Evolutionary conservation across 2,329 filamentous ascomycete genomes (phyloP).

Genomic region (Fusarium newnesense): DNA sequence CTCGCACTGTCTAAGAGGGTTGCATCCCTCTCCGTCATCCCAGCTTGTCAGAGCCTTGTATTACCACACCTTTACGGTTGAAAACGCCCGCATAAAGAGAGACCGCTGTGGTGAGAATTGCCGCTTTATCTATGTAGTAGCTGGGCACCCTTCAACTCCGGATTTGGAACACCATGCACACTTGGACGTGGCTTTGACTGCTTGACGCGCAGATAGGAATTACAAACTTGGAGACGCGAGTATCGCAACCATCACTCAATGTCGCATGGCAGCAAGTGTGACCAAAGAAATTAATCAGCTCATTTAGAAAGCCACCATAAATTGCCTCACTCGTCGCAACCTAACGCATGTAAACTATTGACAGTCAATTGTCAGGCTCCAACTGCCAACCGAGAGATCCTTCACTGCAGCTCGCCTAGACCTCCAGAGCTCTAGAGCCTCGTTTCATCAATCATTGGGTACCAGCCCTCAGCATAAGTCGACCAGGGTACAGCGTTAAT

Average conservation of each 20-base stretch:
- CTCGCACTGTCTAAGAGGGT: neutral
- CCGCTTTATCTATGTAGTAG: neutral
- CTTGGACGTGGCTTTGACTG: no score
- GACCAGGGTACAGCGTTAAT: neutral
- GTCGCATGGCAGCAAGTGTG: neutral
- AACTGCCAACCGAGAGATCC: neutral
- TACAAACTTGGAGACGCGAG: neutral
- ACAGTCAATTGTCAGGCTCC: neutral
- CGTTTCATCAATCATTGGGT: neutral
- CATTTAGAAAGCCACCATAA: neutral
- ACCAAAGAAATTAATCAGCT: neutral
- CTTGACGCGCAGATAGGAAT: neutral
- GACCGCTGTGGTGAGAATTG: rapidly evolving
- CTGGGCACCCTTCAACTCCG: neutral
- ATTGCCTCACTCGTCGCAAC: neutral
- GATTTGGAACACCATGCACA: neutral
- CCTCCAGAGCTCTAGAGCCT: neutral
- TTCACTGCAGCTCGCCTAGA: neutral
- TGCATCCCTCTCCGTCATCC: neutral
- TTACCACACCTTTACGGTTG: rapidly evolving
- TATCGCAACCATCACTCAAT: neutral
- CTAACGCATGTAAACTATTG: neutral
- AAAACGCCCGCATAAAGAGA: neutral
- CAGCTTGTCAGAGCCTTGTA: neutral
- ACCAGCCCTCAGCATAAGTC: neutral